Evolutionary conservation across 441 rosid genomes (phyloP).

Genomic region (Viola pubescens): DNA sequence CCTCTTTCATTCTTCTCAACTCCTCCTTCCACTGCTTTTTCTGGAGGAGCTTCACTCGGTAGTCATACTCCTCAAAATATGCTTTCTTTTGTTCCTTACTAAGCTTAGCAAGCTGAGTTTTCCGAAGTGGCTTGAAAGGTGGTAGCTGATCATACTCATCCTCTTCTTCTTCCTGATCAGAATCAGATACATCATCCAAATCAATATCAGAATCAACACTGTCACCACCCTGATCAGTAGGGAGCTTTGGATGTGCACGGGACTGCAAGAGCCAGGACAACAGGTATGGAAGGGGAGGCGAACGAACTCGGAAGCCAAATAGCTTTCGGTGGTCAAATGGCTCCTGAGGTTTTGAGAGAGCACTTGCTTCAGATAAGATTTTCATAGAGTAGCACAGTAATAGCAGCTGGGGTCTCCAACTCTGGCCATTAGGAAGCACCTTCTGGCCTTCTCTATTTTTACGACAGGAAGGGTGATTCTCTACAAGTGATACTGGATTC

Average conservation of each 20-base stretch:
- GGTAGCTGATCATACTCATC: constrained; percentile 96
- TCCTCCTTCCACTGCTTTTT: constrained; percentile 66
- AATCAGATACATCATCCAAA: constrained; percentile 65
- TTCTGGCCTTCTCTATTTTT: constrained; percentile 77
- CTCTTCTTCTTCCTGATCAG: constrained; percentile 75
- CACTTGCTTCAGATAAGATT: constrained; percentile 77
- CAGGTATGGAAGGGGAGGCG: constrained; percentile 85
- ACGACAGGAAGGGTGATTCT: constrained; percentile 79
- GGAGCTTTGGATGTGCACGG: constrained; percentile 72
- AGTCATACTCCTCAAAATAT: constrained; percentile 57
- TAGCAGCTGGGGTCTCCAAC: constrained; percentile 79
- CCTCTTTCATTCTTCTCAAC: constrained; percentile 27
- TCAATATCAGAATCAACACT: constrained; percentile 39
- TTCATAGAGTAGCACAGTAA: constrained; percentile 68
- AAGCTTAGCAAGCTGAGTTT: constrained; percentile 46
- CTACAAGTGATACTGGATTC: constrained; percentile 89
- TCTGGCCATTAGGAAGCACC: constrained; percentile 89
- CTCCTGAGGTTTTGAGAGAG: constrained; percentile 69
- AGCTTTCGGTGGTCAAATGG: constrained; percentile 70
- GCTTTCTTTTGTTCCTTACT: constrained; percentile 56
- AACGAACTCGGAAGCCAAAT: constrained; percentile 70
- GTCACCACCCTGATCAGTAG: constrained; percentile 72
- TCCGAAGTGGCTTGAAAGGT: constrained; percentile 76
- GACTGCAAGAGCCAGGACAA: constrained; percentile 88
- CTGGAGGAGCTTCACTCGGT: constrained; percentile 56